Conservation (phyloP, 2,329 filamentous ascomycete genomes). For the Cladosporium austrohemisphaericum region DNA sequence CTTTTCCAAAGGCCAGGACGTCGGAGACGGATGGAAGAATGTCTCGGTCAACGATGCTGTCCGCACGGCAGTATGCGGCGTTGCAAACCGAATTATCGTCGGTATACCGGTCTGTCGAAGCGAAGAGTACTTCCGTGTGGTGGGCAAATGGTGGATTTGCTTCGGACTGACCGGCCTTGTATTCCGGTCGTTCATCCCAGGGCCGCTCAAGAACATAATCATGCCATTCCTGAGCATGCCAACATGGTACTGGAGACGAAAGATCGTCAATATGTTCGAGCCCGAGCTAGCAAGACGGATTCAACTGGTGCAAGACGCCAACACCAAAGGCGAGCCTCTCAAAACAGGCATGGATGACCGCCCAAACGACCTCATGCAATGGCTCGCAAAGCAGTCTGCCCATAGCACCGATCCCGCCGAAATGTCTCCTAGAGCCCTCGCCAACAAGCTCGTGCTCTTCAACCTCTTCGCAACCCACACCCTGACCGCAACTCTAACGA, state of each 20-base stretch:
- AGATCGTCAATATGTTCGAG: conserved; percentile 5
- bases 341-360: not conserved
- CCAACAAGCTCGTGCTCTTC: conserved; percentile 15
- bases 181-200: conserved; percentile 7
- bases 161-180: conserved; percentile 10
- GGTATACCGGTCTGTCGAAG: conserved; percentile 11
- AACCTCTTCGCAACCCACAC: conserved; percentile 17
- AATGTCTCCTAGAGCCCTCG: not conserved
- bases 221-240: conserved; percentile 11
- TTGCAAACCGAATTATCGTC: conserved; percentile 11
- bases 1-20: conserved; percentile 4
- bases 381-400: conserved; percentile 11
- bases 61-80: not conserved
- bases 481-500: conserved; percentile 4
- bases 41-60: conserved; percentile 9
- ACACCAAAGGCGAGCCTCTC: not conserved
- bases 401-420: conserved; percentile 5
- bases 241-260: conserved; percentile 13
- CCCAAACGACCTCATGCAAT: conserved; percentile 18
- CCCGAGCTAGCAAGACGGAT: conserved; percentile 9
- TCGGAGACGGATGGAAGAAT: conserved; percentile 12
- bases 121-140: conserved; percentile 6
- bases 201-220: not conserved
- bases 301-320: not conserved
- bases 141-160: conserved; percentile 1